Base-by-base conservation (phyloP, 2,329 filamentous ascomycete genomes). In the Cercospora sesami region DNA sequence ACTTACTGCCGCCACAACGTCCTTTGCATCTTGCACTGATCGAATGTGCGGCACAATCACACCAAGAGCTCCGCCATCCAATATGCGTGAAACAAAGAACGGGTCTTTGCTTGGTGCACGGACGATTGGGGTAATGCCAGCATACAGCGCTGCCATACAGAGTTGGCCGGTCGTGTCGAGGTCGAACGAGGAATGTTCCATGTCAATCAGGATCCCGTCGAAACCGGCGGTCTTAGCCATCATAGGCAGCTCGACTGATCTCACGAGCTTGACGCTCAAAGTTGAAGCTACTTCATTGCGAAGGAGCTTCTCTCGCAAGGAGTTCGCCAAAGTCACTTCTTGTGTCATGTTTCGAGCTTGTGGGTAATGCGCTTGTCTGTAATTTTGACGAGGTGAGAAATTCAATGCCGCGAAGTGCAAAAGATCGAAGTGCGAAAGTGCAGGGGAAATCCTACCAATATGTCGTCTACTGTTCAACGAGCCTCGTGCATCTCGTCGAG, bases 171-270 rank as follows among this genome's bases (percentile, higher is more conserved):
- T 76, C 0, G 75, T 72, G 67, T 78, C 76, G 21, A 83, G 72
- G 64, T 78, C 76, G 31, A 83, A 73, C 2, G 78, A 72, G 2
- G 79, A 80, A 68, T 83, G 82, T 68, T 83, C 81, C 79, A 83
- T 81, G 63, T 83, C 81, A 65, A 83, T 79, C 65, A 83, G 77
- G 45, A 83, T 75, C 48, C 78, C 80, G 60, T 82, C 77, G 61
- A 81, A 78, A 7, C 80, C 80, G 10, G 81, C 80, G 62, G 77
- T 80, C 65, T 80, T 81, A 63, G 74, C 75, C 73, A 81, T 79
- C 74, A 79, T 79, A 16, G 77, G 75, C 18, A 80, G 74, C 63
- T 81, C 79, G 57, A 77, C 76, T 30, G 76, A 77, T 31, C 74
- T 74, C 21, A 79, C 74, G 61, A 79, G 75, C 63, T 80, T 80